These are phyloP conservation scores for Sphaerulina populicola DNA, from an alignment of 2,329 filamentous ascomycete genomes.

Conservation along the genomic window DNA sequence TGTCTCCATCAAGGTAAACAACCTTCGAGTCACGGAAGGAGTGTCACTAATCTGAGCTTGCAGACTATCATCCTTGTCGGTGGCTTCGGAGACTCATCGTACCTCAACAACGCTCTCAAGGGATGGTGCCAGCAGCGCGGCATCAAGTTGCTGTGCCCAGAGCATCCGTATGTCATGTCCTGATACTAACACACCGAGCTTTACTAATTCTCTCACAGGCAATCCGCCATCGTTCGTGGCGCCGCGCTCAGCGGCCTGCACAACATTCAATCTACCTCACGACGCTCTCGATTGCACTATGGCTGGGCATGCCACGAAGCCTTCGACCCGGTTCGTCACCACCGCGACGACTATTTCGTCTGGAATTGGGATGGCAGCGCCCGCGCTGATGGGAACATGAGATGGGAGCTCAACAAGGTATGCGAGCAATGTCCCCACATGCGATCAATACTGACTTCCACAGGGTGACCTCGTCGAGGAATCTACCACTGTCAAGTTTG, in stretches of 20 bases:
- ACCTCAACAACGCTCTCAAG: constrained; percentile 6
- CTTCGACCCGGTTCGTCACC: constrained; percentile 7
- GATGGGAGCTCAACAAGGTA: constrained; percentile 10
- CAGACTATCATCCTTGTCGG: constrained; percentile 13
- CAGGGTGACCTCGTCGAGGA: constrained; percentile 16
- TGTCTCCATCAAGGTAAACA: constrained; percentile 8
- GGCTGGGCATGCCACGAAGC: background rate
- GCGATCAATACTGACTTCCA: too few species aligned
- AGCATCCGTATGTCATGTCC: constrained; percentile 9
- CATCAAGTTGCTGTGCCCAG: constrained; percentile 9
- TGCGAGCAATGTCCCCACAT: too few species aligned
- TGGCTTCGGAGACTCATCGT: constrained; percentile 13
- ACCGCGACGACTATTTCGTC: background rate
- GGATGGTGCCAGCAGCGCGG: constrained; percentile 3
- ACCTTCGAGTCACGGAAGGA: too few species aligned
- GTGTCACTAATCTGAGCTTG: background rate
- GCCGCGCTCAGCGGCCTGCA: constrained; percentile 11
- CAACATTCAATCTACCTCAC: constrained; percentile 13
- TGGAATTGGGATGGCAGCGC: background rate
- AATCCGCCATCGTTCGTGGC: constrained; percentile 15
- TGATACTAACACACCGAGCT: too few species aligned
- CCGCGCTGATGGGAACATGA: background rate
- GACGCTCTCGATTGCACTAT: constrained; percentile 11
- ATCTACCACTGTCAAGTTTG: too few species aligned
- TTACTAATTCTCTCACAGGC: too few species aligned